phyloP scores from a whole-genome alignment of 768 basidiomycete species.

The Kockovaella imperatae region DNA sequence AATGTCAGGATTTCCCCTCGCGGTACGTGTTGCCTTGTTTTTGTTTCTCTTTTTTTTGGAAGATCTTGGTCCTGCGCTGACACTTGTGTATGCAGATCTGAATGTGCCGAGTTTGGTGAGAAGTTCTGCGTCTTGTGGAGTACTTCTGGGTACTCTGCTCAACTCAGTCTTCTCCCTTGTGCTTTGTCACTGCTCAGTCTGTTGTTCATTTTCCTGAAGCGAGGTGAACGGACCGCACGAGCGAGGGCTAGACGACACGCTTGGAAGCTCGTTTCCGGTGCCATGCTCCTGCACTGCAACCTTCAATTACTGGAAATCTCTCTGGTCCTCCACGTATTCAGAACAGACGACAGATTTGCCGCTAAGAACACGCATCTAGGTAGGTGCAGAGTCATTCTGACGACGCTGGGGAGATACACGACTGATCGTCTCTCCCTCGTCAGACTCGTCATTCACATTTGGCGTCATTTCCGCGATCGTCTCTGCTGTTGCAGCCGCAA shows the following conservation, averaged over 20 bases:
- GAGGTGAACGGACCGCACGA: constrained; percentile 34
- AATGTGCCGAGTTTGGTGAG: constrained; percentile 40
- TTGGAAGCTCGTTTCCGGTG: constrained; percentile 42
- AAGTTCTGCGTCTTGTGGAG: constrained; percentile 39
- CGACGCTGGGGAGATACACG: not conserved
- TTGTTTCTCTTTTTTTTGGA: not conserved
- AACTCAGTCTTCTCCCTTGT: constrained; percentile 40
- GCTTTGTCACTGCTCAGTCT: constrained; percentile 32
- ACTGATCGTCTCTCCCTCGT: not conserved
- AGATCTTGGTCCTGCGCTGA: not conserved
- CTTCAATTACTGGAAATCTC: constrained; percentile 36
- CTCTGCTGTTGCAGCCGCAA: constrained; percentile 24
- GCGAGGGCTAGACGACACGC: constrained; percentile 36
- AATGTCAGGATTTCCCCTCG: constrained; percentile 39
- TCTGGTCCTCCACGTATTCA: constrained; percentile 39
- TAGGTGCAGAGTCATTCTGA: constrained; percentile 8
- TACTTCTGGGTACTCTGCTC: constrained; percentile 40
- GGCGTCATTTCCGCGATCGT: constrained; percentile 36
- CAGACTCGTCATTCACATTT: constrained; percentile 37
- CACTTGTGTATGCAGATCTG: constrained; percentile 20
- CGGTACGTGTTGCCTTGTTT: constrained; percentile 12
- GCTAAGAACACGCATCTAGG: constrained; percentile 29
- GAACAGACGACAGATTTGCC: constrained; percentile 39
- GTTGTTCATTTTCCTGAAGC: constrained; percentile 40
- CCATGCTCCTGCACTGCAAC: constrained; percentile 39